Percentiles rank a stretch among this genome's conserved stretches.
Evolutionary conservation across 768 basidiomycete genomes (phyloP).

Genomic region (Mycena rosella): DNA sequence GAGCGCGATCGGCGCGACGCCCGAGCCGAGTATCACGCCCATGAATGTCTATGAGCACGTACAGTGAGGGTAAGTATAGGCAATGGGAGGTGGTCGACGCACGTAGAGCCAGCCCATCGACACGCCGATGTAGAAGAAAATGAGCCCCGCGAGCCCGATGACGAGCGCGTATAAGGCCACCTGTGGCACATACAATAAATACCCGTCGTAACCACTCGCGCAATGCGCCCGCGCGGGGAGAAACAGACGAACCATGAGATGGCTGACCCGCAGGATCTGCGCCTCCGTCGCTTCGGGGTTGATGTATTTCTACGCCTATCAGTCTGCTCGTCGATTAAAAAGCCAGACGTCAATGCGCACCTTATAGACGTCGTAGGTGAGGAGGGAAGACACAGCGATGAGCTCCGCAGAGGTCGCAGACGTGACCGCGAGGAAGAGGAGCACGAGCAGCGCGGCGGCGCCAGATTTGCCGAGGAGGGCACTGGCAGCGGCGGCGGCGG

Average conservation of each 20-base stretch:
- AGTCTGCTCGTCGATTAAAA: not conserved
- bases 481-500: constrained; percentile 85
- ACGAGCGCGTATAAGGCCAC: constrained; percentile 79
- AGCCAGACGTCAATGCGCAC: constrained; percentile 45
- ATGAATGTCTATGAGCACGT: constrained; percentile 74
- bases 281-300: constrained; percentile 84
- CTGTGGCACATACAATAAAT: constrained; percentile 46
- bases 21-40: constrained; percentile 89
- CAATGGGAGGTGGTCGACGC: constrained; percentile 44
- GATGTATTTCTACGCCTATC: constrained; percentile 70
- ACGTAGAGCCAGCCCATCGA: constrained; percentile 96
- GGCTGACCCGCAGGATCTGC: constrained; percentile 78
- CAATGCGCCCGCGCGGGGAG: not conserved
- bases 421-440: constrained; percentile 91
- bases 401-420: constrained; percentile 90
- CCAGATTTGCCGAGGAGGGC: constrained; percentile 86
- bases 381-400: constrained; percentile 87
- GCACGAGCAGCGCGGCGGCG: constrained; percentile 80
- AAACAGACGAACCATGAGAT: constrained; percentile 63
- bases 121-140: constrained; percentile 92
- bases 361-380: constrained; percentile 92
- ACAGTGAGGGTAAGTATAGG: not conserved
- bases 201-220: not conserved
- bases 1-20: constrained; percentile 88
- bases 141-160: constrained; percentile 86